Conservation (phyloP, 2,329 filamentous ascomycete species). For the Aspergillus piperis region DNA sequence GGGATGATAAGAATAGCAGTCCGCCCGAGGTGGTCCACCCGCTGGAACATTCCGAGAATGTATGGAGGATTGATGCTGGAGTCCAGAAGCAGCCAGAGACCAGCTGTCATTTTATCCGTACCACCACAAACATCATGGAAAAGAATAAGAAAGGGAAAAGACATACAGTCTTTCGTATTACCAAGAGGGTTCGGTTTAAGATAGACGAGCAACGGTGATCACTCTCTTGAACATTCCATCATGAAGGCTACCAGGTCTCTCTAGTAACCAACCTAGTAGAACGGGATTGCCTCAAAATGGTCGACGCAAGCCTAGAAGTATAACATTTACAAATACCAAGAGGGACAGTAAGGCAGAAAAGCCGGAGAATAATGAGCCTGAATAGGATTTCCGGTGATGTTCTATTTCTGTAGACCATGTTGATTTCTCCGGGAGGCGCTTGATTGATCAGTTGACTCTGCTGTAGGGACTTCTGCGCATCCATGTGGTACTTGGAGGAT, state of each 20-base stretch:
- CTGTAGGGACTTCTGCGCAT: not conserved
- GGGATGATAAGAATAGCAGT: conserved; percentile 2
- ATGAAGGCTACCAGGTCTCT: not conserved
- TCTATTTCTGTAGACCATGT: not conserved
- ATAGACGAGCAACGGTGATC: conserved; percentile 13
- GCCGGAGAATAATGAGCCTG: not conserved
- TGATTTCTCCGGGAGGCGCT: not conserved
- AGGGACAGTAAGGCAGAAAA: not conserved
- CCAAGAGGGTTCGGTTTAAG: not conserved
- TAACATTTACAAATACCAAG: not conserved
- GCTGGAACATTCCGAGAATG: conserved; percentile 14
- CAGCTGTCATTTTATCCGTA: conserved; percentile 7
- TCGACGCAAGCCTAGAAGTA: not conserved
- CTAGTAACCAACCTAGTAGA: not conserved
- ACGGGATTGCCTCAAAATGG: not conserved
- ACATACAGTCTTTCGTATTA: conserved; percentile 1
- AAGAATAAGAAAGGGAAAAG: not conserved
- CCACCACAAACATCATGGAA: not conserved
- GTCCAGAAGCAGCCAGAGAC: not conserved
- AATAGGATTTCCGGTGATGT: not conserved
- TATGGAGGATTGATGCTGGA: not conserved
- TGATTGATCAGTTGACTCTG: not conserved
- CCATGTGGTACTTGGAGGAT: conserved; percentile 10
- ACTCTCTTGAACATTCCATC: conserved; percentile 11
- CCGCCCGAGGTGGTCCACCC: not conserved